Evolutionary conservation across 2,329 filamentous ascomycete genomes (phyloP).

Genomic region (Venturiaceae sp.): DNA sequence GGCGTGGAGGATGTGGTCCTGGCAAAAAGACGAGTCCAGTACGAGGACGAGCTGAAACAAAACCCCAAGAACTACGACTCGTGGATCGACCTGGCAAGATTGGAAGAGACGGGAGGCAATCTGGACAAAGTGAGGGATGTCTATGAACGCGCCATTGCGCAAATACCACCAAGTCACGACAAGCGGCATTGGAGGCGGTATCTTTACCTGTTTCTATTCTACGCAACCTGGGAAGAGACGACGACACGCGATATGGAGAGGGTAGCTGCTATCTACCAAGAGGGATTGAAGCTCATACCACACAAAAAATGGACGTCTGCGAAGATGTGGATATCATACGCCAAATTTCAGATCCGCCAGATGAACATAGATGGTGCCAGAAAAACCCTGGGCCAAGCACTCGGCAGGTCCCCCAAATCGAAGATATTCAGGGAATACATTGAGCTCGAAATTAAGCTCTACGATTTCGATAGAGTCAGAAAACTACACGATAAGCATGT

Average conservation of each 20-base stretch:
- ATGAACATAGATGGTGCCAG: constrained; percentile 69
- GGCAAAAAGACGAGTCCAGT: constrained; percentile 86
- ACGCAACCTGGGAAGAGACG: constrained; percentile 90
- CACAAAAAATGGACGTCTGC: constrained; percentile 97
- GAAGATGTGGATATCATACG: constrained; percentile 90
- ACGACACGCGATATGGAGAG: constrained; percentile 69
- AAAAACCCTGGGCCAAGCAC: constrained; percentile 80
- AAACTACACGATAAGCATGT: constrained; percentile 91
- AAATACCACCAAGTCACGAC: constrained; percentile 88
- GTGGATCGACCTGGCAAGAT: constrained; percentile 89
- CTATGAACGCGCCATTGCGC: constrained; percentile 91
- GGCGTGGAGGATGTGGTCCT: constrained; percentile 93
- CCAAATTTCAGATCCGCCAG: constrained; percentile 87
- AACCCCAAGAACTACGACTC: constrained; percentile 95
- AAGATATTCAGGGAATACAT: constrained; percentile 92
- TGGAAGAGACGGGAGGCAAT: constrained; percentile 82
- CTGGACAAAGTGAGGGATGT: constrained; percentile 78
- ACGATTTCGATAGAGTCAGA: constrained; percentile 86
- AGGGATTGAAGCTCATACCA: constrained; percentile 78
- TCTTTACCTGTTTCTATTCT: constrained; percentile 97
- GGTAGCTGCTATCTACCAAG: constrained; percentile 81
- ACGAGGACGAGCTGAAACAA: constrained; percentile 88
- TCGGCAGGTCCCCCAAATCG: constrained; percentile 94
- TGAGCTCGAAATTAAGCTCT: constrained; percentile 83
- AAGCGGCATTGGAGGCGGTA: constrained; percentile 97